Base-by-base conservation (phyloP, 805 yeast genomes). In the Candida hispaniensis region DNA sequence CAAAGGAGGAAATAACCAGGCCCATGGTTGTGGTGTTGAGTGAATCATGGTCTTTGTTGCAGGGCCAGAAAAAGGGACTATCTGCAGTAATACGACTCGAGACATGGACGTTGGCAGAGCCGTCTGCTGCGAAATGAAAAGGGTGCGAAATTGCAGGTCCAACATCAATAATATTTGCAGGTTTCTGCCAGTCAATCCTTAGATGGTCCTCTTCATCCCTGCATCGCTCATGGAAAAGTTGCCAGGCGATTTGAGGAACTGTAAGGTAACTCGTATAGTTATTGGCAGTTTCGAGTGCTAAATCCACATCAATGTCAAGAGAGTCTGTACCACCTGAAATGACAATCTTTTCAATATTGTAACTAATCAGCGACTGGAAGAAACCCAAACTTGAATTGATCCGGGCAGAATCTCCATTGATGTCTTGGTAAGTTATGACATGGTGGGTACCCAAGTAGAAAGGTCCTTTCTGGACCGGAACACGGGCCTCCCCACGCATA, bases 301-400 rank as follows among this genome's bases (percentile, higher is more conserved):
- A 21, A n/a, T 22, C 7, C 6, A 28, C 36, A 7, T 32, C 36
- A n/a, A 32, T 28, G 17, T 20, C 15, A 10, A 32, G 14, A 21
- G 9, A 8, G 3, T 28, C 36, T 8, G 15, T 5, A 7, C 13
- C 28, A 6, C 36, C 36, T 13, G 24, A 32, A 3, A 32, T 28
- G 11, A 18, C 5, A 21, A 32, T 32, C 3, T 28, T 28, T n/a
- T 32, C 17, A 13, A 32, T 7, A 21, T 23, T 23, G 22, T 32
- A 32, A 11, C 24, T 28, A 8, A 32, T 28, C 17, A 32, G n/a
- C n/a, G n/a, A n/a, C n/a, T n/a, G n/a, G n/a, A n/a, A n/a, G n/a
- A n/a, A n/a, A n/a, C n/a, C n/a, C n/a, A n/a, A n/a, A n/a, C n/a
- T n/a, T n/a, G n/a, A 32, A 8, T 32, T 23, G 14, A 17, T 23